Conservation (phyloP, 495 filamentous ascomycete species). For the Margaritispora aquatica region DNA sequence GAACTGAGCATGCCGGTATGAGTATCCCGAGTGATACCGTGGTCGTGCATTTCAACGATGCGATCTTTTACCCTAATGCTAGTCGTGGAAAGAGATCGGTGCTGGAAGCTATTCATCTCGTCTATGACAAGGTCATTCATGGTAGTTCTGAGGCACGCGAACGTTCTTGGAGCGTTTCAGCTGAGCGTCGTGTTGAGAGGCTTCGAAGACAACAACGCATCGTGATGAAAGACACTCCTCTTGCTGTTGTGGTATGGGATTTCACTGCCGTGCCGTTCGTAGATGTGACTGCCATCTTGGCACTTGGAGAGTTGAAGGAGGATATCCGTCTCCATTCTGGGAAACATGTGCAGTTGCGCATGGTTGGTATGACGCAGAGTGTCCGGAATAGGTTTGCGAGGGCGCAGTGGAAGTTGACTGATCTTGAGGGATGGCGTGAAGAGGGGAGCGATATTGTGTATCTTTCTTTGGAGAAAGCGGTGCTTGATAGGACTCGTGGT, state of each 20-base stretch:
- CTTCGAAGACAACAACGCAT: not conserved
- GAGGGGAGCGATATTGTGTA: not conserved
- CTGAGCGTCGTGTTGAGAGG: not conserved
- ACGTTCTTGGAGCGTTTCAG: not conserved
- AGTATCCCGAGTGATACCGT: not conserved
- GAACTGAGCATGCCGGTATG: not conserved
- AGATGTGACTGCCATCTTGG: not conserved
- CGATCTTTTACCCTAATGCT: not conserved
- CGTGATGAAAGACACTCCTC: not conserved
- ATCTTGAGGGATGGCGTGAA: not conserved
- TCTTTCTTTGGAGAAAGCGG: not conserved
- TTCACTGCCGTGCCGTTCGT: not conserved
- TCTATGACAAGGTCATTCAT: not conserved
- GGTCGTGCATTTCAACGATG: not conserved
- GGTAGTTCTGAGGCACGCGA: not conserved
- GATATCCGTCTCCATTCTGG: not conserved
- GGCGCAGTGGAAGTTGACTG: not conserved
- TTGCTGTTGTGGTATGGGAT: not conserved
- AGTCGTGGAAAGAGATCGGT: not conserved
- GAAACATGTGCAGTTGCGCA: not conserved
- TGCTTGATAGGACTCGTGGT: not conserved
- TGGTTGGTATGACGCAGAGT: not conserved
- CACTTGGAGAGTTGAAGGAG: not conserved
- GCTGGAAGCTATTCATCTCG: not conserved
- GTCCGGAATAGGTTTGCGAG: not conserved